Percentiles rank a stretch among this genome's conserved stretches.
phyloP scores from a whole-genome alignment of 2,329 filamentous ascomycete species.

The Metarhizium guizhouense region DNA sequence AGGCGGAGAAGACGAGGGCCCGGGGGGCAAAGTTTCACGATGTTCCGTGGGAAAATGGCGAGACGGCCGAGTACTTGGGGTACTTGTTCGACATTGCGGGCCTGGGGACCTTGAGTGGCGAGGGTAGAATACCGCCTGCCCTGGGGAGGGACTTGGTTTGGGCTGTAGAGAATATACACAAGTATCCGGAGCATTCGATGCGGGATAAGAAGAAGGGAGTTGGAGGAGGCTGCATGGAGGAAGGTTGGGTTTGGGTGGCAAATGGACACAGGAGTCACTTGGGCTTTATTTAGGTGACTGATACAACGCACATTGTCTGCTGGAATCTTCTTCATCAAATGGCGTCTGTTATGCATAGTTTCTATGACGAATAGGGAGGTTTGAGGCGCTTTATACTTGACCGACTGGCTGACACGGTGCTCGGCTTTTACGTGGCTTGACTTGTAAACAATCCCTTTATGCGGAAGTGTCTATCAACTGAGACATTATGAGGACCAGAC shows the following conservation, averaged over 20 bases:
- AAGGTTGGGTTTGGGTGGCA: neutral
- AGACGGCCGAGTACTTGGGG: slow-evolving; percentile 38
- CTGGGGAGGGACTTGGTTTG: slow-evolving; percentile 33
- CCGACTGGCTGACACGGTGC: too few species aligned
- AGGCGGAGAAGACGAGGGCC: slow-evolving; percentile 19
- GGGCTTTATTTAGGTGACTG: too few species aligned
- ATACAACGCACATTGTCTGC: too few species aligned
- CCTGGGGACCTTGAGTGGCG: slow-evolving; percentile 35
- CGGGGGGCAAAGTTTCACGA: slow-evolving; percentile 41
- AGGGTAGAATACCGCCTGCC: slow-evolving; percentile 36
- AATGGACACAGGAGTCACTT: neutral
- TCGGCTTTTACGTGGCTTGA: too few species aligned
- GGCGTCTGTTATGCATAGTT: too few species aligned
- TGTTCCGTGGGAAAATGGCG: slow-evolving; percentile 40
- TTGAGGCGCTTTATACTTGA: too few species aligned
- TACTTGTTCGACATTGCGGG: slow-evolving; percentile 40
- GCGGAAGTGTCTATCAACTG: too few species aligned
- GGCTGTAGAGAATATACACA: slow-evolving; percentile 38
- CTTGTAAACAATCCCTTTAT: too few species aligned
- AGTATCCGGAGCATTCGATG: slow-evolving; percentile 28
- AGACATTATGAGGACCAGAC: too few species aligned
- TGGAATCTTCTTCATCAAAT: too few species aligned
- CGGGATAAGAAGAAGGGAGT: slow-evolving; percentile 14
- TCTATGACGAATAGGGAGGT: too few species aligned
- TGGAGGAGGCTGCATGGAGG: neutral